Conservation (phyloP, 179 eudicot species). For the Spergularia azorica region DNA sequence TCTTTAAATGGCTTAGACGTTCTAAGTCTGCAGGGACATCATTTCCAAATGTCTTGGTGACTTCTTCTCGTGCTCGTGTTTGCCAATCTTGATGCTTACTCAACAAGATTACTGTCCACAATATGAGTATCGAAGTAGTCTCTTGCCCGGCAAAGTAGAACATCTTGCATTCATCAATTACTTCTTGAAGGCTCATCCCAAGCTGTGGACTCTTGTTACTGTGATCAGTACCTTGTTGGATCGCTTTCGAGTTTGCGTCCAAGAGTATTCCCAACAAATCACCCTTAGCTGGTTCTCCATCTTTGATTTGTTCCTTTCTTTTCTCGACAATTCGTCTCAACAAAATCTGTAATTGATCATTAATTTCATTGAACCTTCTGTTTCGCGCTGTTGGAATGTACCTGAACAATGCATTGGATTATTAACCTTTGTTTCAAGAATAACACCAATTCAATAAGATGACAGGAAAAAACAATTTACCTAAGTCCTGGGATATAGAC, state of each 20-base stretch:
- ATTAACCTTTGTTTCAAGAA: neutral
- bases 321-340: constrained; percentile 22
- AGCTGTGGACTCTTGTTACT: neutral
- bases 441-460: neutral
- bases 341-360: constrained; percentile 24
- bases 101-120: constrained; percentile 31
- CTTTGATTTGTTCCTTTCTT: constrained; percentile 24
- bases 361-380: constrained; percentile 24
- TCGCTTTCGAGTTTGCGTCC: constrained; percentile 25
- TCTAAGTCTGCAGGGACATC: constrained; percentile 26
- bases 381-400: constrained; percentile 29
- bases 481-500: constrained; percentile 31
- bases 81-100: constrained; percentile 39
- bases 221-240: constrained; percentile 17
- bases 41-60: constrained; percentile 22
- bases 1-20: constrained; percentile 30
- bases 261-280: constrained; percentile 38
- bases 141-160: constrained; percentile 40
- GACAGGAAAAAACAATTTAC: neutral
- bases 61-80: constrained; percentile 35
- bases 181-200: constrained; percentile 31
- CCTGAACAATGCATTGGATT: neutral
- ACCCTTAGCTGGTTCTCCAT: constrained; percentile 20
- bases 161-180: constrained; percentile 36
- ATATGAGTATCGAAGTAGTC: constrained; percentile 27